Conservation (phyloP, 352 stramenopile species). For the Pythium rishiriense region DNA sequence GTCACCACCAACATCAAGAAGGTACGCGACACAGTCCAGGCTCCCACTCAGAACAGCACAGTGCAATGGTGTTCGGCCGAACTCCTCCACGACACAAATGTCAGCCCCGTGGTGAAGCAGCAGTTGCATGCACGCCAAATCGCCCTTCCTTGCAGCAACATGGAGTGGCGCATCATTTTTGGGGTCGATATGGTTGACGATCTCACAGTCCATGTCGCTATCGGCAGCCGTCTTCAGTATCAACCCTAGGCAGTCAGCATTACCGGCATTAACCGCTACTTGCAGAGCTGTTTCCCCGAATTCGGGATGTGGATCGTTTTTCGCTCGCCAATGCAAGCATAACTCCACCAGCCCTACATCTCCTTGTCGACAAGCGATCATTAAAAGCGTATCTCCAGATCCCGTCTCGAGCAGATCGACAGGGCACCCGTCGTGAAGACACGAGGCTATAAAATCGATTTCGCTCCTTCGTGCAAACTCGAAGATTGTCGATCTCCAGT, state of each 20-base stretch:
- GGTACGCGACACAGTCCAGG: conserved; percentile 73
- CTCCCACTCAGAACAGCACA: conserved; percentile 62
- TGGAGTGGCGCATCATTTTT: conserved; percentile 81
- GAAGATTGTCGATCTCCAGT: conserved; percentile 68
- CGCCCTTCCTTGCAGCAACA: conserved; percentile 66
- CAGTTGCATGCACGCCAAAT: conserved; percentile 70
- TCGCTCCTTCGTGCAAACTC: conserved; percentile 45
- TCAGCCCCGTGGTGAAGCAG: conserved; percentile 80
- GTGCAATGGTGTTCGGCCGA: conserved; percentile 78
- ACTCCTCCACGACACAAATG: conserved; percentile 81
- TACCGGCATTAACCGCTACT: conserved; percentile 61
- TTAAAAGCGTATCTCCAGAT: conserved; percentile 74
- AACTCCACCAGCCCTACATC: conserved; percentile 68
- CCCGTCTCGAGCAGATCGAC: conserved; percentile 76
- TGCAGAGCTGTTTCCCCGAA: conserved; percentile 85
- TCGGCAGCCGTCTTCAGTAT: conserved; percentile 74
- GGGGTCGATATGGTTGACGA: conserved; percentile 85
- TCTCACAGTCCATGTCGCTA: conserved; percentile 86
- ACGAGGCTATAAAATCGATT: conserved; percentile 43
- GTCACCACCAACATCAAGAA: conserved; percentile 83
- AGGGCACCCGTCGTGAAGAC: conserved; percentile 64
- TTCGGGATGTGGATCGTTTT: conserved; percentile 85
- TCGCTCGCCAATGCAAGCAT: conserved; percentile 70
- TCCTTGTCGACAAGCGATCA: conserved; percentile 70
- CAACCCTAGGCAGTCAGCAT: conserved; percentile 59